Base-by-base conservation (phyloP, 495 filamentous ascomycete genomes). In the Penicillium odoratum region DNA sequence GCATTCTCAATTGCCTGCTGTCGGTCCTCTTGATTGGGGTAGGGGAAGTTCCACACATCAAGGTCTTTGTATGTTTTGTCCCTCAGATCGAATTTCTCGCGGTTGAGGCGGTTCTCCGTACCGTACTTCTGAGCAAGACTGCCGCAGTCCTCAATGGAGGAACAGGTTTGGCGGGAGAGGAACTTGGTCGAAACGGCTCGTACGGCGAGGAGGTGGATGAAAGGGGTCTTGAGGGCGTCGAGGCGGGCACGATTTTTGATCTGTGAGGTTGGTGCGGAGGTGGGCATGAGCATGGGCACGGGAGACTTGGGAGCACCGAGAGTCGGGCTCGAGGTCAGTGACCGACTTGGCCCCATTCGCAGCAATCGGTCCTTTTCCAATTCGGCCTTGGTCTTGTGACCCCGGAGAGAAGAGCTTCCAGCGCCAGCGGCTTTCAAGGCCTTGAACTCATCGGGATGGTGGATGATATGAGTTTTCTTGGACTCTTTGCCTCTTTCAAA, bases 1-100 rank as follows among this genome's bases (percentile, higher is more conserved):
- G 91, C 90, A 65, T 89, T 90, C 63, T 93, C 86, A 69, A 96
- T 93, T 11, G 90, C 92, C 11, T 80, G 78, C 64, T 92, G 79
- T 28, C 92, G 86, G 61, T 93, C 88, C 33, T 85, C 83, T 31
- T 81, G 70, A 26, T 70, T 81, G 15, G 77, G 76, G 68, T 93
- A 94, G 7, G 81, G 76, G 69, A 91, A 94, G 13, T 83, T 83
- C 81, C 87, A 96, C 16, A 91, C 81, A 66, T 96, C 88, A 30
- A 97, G 77, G 56, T 96, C 92, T 63, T 88, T 91, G 78, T 87
- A 96, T 43, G 78, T 78, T 59, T 83, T 84, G 66, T 90, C 90
- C 63, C 76, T 82, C 47, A 93, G 73, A 51, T 80, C 78, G 76
- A 84, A 92, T 56, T 88, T 89, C 63, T 83, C 81, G 3, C 75